Evolutionary conservation across 371 early-diverging fungal species (phyloP), one percentile per base, ranked within the genome.

Genomic region (Actinomortierella ambigua): DNA sequence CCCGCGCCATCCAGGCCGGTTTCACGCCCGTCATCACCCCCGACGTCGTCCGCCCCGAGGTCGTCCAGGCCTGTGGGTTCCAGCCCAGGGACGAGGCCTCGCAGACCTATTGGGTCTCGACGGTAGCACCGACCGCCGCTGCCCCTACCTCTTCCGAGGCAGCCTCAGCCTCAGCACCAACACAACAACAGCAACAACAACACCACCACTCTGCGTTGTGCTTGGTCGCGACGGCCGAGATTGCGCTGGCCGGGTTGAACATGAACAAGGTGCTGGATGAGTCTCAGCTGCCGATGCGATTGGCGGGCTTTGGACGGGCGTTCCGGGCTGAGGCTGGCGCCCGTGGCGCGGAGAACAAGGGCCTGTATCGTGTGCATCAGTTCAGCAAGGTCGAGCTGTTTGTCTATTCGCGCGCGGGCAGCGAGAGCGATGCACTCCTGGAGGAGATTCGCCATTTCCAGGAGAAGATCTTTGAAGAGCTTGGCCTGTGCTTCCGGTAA

Each of bases 381-480:
- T 97, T 97, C 70, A 90, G 89, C 47, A 97, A 97, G 57, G 94
- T 97, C 0, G 97, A 97, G 59, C 77, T 97, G 61, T 96, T 97
- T 85, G 88, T 87, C 0, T 77, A 95, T 2, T 79, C 94, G 8
- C 80, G 77, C 11, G 87, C 90, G 0, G 86, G 79, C 4, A 56
- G 49, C 0, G 80, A 85, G 46, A 91, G 92, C 65, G 85, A 89
- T 22, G 61, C 53, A 0, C 84, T 91, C 63, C 76, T 94, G 56
- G 82, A 90, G 17, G 89, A 93, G 50, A 85, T 97, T 54, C 67
- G 82, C 6, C 50, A 62, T 1, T 83, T 96, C 48, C 96, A 97
- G 57, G 84, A 86, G 52, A 77, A 85, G 9, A 83, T 96, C 24
- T 93, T 92, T 68, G 79, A 82, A 4, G 93, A 89, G 4, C 81